A percentile compares a stretch with the other conserved stretches of the same genome.
Evolutionary conservation across 2,329 filamentous ascomycete species (phyloP).

Genomic region (Aureobasidium melanogenum): DNA sequence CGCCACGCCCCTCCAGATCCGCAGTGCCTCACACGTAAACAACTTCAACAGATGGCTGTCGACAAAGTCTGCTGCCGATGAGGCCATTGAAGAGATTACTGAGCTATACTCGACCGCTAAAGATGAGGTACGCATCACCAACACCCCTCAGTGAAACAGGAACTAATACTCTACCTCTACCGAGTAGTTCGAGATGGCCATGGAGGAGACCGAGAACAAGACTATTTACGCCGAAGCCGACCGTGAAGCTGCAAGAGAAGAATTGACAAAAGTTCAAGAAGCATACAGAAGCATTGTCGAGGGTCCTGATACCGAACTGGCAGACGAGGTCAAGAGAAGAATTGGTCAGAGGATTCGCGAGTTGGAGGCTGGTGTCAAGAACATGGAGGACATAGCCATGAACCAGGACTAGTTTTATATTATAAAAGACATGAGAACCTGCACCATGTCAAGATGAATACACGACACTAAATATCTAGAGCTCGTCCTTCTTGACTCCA

Average conservation of each 20-base stretch:
- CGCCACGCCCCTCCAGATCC: slow-evolving; percentile 5
- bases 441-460: not conserved
- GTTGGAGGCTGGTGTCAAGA: slow-evolving; percentile 42
- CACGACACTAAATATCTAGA: not conserved
- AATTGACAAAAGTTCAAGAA: slow-evolving; percentile 40
- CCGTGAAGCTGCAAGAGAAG: slow-evolving; percentile 44
- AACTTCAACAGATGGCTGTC: slow-evolving; percentile 20
- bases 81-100: slow-evolving; percentile 33
- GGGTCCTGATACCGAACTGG: slow-evolving; percentile 32
- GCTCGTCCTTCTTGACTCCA: slow-evolving; percentile 49
- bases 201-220: slow-evolving; percentile 44
- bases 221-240: slow-evolving; percentile 49
- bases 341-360: slow-evolving; percentile 45
- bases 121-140: slow-evolving; percentile 21
- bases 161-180: not conserved
- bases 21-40: slow-evolving; percentile 20
- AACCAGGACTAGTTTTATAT: slow-evolving; percentile 34
- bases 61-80: slow-evolving; percentile 26
- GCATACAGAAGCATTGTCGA: slow-evolving; percentile 37
- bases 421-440: not conserved
- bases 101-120: slow-evolving; percentile 32
- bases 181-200: slow-evolving; percentile 39
- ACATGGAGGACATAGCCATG: slow-evolving; percentile 42
- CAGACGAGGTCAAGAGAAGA: slow-evolving; percentile 42
- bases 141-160: not conserved